Percentiles rank a stretch among this genome's conserved stretches.
Evolutionary conservation across 108 stramenopile species (phyloP).

Genomic region (Skeletonema costatum): DNA sequence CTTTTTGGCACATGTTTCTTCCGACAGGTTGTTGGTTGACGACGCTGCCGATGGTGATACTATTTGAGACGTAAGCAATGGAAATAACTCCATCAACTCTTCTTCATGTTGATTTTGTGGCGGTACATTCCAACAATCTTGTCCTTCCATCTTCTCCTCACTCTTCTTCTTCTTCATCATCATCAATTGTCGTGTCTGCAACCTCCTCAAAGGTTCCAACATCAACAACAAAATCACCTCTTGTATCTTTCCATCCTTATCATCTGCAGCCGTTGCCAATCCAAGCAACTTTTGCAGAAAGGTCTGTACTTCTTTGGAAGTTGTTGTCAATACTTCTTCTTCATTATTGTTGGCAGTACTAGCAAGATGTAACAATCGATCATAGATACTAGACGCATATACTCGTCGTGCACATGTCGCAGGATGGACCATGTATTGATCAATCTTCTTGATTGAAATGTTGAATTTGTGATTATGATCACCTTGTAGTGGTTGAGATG

Average conservation of each 20-base stretch:
- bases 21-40: not conserved
- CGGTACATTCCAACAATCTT: not conserved
- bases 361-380: constrained; percentile 20
- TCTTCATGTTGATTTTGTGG: not conserved
- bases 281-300: constrained; percentile 26
- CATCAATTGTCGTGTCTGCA: not conserved
- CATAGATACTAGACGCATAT: constrained; percentile 36
- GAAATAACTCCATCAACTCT: constrained; percentile 1
- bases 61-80: constrained; percentile 2
- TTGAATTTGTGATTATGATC: too few relatives aligned
- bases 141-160: too few relatives aligned
- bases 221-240: constrained; percentile 33
- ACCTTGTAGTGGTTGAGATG: too few relatives aligned
- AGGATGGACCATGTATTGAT: constrained; percentile 40
- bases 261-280: constrained; percentile 7
- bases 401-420: constrained; percentile 25
- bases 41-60: not conserved
- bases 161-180: not conserved
- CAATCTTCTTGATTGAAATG: constrained; percentile 4
- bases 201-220: constrained; percentile 28
- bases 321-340: not conserved
- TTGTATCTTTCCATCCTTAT: constrained; percentile 11
- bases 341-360: not conserved
- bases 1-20: not conserved
- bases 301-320: not conserved